Conservation (phyloP, 768 basidiomycete genomes). For the Butyriboletus loyo region DNA sequence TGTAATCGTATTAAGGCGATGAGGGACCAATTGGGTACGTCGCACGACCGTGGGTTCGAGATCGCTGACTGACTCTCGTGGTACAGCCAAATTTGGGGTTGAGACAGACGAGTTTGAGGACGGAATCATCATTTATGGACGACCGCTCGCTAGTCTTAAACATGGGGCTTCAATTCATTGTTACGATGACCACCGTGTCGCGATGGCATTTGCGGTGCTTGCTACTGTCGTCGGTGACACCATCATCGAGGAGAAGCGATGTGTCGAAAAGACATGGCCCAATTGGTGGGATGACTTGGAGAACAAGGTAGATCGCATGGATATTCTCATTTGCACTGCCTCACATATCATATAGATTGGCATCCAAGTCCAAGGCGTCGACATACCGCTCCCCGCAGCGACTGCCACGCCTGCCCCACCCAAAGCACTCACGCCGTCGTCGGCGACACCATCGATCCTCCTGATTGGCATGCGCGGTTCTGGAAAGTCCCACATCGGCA, state of each 20-base stretch:
- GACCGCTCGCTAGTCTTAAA: constrained; percentile 58
- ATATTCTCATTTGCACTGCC: neutral
- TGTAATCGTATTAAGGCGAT: constrained; percentile 96
- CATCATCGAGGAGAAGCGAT: constrained; percentile 90
- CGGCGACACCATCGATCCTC: constrained; percentile 58
- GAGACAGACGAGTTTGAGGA: constrained; percentile 90
- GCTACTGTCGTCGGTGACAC: constrained; percentile 71
- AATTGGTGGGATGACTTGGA: constrained; percentile 99
- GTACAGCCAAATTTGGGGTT: constrained; percentile 88
- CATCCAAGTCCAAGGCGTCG: constrained; percentile 80
- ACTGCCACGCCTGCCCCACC: constrained; percentile 37
- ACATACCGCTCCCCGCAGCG: constrained; percentile 47
- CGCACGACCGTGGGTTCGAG: too few relatives aligned
- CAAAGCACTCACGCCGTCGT: constrained; percentile 23
- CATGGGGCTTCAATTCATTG: constrained; percentile 83
- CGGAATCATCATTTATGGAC: constrained; percentile 87
- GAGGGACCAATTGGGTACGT: constrained; percentile 88
- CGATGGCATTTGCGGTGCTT: constrained; percentile 96
- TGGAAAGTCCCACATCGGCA: constrained; percentile 88
- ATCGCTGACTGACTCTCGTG: neutral
- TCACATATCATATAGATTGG: constrained; percentile 62
- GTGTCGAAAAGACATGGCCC: constrained; percentile 99
- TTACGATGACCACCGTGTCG: constrained; percentile 98
- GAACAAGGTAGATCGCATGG: constrained; percentile 67
- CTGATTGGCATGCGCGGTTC: constrained; percentile 96